Evolutionary conservation across 371 early-diverging fungal genomes (phyloP).

Genomic region (Syncephalis fuscata): DNA sequence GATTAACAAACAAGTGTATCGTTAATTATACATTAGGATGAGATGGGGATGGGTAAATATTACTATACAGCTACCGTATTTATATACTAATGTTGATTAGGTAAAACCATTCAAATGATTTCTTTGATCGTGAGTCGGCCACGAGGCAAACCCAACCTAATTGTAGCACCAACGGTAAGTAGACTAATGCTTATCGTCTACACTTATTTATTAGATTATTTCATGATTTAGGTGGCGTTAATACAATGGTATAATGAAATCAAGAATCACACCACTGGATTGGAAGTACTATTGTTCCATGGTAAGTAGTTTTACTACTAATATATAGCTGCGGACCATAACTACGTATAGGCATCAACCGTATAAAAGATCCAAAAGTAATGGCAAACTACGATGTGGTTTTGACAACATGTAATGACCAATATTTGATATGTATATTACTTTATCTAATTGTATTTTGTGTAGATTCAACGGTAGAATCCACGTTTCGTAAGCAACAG

Average conservation of each 20-base stretch:
- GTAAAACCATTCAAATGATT: constrained; percentile 93
- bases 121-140: constrained; percentile 52
- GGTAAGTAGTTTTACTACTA: no score
- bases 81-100: neutral
- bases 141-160: constrained; percentile 54
- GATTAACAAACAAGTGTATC: neutral
- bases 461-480: constrained; percentile 59
- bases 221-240: constrained; percentile 33
- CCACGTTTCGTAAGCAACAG: constrained; percentile 50
- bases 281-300: constrained; percentile 31
- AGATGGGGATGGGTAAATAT: constrained; percentile 88
- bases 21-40: constrained; percentile 42
- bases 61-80: no score
- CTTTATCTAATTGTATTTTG: neutral
- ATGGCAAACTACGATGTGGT: constrained; percentile 59
- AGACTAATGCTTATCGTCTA: no score
- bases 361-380: constrained; percentile 23
- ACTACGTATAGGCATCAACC: constrained; percentile 42
- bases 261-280: constrained; percentile 39
- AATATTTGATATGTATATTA: constrained; percentile 2
- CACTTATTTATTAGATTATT: no score
- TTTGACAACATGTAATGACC: constrained; percentile 51
- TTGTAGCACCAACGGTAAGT: constrained; percentile 62
- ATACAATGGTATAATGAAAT: constrained; percentile 84
- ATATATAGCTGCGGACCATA: no score